phyloP scores from a whole-genome alignment of 2,329 filamentous ascomycete species.

The Dothideomycetes sp. region DNA sequence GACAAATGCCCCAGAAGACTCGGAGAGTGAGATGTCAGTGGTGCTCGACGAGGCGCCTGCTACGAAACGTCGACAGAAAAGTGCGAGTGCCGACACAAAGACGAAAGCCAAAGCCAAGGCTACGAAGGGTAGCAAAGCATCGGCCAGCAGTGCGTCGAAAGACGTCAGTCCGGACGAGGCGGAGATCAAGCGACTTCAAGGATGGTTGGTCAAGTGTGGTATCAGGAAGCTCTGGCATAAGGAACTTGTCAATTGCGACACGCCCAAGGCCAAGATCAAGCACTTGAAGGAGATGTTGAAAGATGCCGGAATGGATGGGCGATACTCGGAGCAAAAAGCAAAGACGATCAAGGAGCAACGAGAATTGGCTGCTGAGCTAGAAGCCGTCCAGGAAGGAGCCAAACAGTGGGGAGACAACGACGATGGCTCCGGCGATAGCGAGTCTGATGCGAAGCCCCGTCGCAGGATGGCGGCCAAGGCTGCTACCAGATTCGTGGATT shows the following conservation, averaged over 20 bases:
- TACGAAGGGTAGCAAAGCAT: conserved; percentile 25
- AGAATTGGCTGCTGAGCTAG: conserved; percentile 75
- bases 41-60: conserved; percentile 68
- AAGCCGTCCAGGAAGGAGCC: conserved; percentile 74
- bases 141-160: conserved; percentile 23
- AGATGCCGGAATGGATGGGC: conserved; percentile 78
- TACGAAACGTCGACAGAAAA: conserved; percentile 41
- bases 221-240: conserved; percentile 85
- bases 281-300: conserved; percentile 71
- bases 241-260: conserved; percentile 68
- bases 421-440: conserved; percentile 19
- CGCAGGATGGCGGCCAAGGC: conserved; percentile 16
- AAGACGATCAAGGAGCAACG: conserved; percentile 77
- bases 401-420: conserved; percentile 58
- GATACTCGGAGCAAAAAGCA: conserved; percentile 78
- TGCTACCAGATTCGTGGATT: conserved; percentile 27
- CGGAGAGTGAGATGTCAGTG: conserved; percentile 58
- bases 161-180: conserved; percentile 53
- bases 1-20: conserved; percentile 16
- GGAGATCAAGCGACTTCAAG: conserved; percentile 81
- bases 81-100: conserved; percentile 25
- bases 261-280: conserved; percentile 67
- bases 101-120: conserved; percentile 28
- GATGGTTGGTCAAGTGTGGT: conserved; percentile 80
- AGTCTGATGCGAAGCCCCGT: conserved; percentile 16